Percentiles rank a stretch among this genome's conserved stretches.
These are phyloP conservation scores for Ottelia alismoides DNA, from an alignment of 106 monocot species.

Conservation along the genomic window DNA sequence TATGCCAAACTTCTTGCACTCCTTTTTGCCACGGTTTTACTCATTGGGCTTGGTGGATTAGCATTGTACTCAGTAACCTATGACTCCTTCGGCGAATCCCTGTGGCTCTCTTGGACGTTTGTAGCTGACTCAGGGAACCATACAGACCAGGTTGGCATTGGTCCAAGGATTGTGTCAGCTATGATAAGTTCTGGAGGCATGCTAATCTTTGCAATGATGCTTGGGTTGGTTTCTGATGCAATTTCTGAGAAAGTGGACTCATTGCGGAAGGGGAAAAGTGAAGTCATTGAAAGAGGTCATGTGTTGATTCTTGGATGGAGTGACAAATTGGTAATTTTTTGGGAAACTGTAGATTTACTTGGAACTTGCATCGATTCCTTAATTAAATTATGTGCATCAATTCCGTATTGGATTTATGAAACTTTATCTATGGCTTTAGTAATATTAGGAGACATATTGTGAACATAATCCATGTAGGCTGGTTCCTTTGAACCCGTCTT, in stretches of 20 bases:
- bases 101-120: constrained; percentile 97
- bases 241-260: constrained; percentile 98
- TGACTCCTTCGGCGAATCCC: constrained; percentile 51
- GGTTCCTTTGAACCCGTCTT: too few relatives aligned
- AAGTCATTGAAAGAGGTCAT: constrained; percentile 85
- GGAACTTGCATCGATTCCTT: background rate
- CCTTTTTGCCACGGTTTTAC: constrained; percentile 66
- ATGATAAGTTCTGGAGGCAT: constrained; percentile 89
- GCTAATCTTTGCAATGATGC: constrained; percentile 94
- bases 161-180: constrained; percentile 72
- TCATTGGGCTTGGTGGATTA: constrained; percentile 76
- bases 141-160: constrained; percentile 60
- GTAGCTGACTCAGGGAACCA: constrained; percentile 93
- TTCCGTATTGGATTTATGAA: too few relatives aligned
- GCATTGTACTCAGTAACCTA: constrained; percentile 59
- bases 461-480: too few relatives aligned
- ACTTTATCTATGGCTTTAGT: background rate
- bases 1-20: constrained; percentile 93
- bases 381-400: too few relatives aligned
- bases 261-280: constrained; percentile 93
- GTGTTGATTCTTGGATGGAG: constrained; percentile 96
- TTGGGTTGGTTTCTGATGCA: constrained; percentile 93
- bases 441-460: too few relatives aligned
- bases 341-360: constrained; percentile 8
- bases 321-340: constrained; percentile 70